Evolutionary conservation across 768 basidiomycete genomes (phyloP).

Genomic region (Hericium rajendrae): DNA sequence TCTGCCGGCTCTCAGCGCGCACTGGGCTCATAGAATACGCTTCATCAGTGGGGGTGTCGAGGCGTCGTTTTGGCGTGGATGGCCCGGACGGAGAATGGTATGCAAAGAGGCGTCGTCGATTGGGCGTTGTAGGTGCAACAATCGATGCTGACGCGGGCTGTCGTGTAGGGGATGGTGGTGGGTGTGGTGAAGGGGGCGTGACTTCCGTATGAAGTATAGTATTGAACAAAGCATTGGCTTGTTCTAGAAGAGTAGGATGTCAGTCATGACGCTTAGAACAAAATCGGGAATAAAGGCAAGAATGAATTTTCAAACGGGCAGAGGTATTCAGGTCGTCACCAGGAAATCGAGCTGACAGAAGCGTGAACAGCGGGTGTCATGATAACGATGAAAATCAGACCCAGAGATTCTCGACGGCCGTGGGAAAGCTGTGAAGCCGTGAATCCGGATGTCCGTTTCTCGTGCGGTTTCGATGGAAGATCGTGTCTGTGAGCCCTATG

Average conservation of each 20-base stretch:
- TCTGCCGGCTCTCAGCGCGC: constrained; percentile 66
- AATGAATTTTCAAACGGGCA: too few relatives aligned
- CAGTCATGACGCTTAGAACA: constrained; percentile 10
- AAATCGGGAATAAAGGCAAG: too few relatives aligned
- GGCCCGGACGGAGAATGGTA: constrained; percentile 55
- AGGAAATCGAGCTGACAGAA: too few relatives aligned
- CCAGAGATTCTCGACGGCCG: too few relatives aligned
- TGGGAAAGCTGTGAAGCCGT: too few relatives aligned
- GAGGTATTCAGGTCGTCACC: too few relatives aligned
- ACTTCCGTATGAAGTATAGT: constrained; percentile 72
- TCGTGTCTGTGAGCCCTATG: too few relatives aligned
- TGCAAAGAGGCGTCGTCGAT: constrained; percentile 52
- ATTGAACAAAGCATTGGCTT: constrained; percentile 77
- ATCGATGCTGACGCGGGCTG: constrained; percentile 18
- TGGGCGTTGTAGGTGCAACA: constrained; percentile 32
- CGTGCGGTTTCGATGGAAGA: too few relatives aligned
- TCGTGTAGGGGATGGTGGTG: constrained; percentile 47
- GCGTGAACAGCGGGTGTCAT: too few relatives aligned
- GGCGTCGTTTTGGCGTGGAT: constrained; percentile 42
- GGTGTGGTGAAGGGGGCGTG: constrained; percentile 55
- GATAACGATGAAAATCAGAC: too few relatives aligned
- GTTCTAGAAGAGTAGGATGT: constrained; percentile 36
- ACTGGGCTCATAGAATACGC: constrained; percentile 90
- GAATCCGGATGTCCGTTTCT: too few relatives aligned
- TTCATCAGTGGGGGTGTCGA: constrained; percentile 81